Conservation (phyloP, 805 yeast genomes). For the Starmerella lactis-condensi region DNA sequence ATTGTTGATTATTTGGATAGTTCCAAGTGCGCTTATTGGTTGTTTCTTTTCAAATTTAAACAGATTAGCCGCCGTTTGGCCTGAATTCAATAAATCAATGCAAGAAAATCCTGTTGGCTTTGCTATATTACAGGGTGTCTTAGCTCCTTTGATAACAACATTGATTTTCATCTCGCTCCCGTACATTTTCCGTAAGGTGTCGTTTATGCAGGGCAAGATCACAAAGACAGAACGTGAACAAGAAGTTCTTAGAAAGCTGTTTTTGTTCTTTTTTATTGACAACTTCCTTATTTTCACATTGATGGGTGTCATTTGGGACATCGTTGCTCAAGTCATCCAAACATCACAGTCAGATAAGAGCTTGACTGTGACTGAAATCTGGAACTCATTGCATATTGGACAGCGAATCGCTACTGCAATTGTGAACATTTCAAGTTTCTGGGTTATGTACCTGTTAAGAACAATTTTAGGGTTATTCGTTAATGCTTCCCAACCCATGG, state of each 20-base stretch:
- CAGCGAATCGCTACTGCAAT: slow-evolving; percentile 23
- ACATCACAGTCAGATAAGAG: slow-evolving; percentile 10
- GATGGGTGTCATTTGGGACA: slow-evolving; percentile 25
- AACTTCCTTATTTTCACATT: slow-evolving; percentile 24
- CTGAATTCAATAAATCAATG: slow-evolving; percentile 19
- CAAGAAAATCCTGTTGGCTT: slow-evolving; percentile 16
- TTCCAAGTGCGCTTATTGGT: slow-evolving; percentile 27
- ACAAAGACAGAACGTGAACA: slow-evolving; percentile 25
- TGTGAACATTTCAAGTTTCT: slow-evolving; percentile 25
- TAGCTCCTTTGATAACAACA: slow-evolving; percentile 23
- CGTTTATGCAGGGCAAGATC: slow-evolving; percentile 24
- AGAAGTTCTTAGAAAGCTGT: slow-evolving; percentile 24
- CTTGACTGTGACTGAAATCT: slow-evolving; percentile 17
- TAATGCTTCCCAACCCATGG: slow-evolving; percentile 20
- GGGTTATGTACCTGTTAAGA: slow-evolving; percentile 26
- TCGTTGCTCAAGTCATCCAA: slow-evolving; percentile 19
- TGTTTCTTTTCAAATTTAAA: slow-evolving; percentile 24
- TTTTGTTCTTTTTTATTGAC: slow-evolving; percentile 24
- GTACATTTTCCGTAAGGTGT: slow-evolving; percentile 21
- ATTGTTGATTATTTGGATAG: slow-evolving; percentile 23
- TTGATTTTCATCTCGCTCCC: slow-evolving; percentile 23
- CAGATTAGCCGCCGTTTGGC: slow-evolving; percentile 24
- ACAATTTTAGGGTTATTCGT: slow-evolving; percentile 20
- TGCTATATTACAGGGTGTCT: slow-evolving; percentile 25
- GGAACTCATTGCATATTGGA: slow-evolving; percentile 18